These are phyloP conservation scores for Penicillium sp. DNA, from an alignment of 2,329 filamentous ascomycete genomes.

Conservation along the genomic window DNA sequence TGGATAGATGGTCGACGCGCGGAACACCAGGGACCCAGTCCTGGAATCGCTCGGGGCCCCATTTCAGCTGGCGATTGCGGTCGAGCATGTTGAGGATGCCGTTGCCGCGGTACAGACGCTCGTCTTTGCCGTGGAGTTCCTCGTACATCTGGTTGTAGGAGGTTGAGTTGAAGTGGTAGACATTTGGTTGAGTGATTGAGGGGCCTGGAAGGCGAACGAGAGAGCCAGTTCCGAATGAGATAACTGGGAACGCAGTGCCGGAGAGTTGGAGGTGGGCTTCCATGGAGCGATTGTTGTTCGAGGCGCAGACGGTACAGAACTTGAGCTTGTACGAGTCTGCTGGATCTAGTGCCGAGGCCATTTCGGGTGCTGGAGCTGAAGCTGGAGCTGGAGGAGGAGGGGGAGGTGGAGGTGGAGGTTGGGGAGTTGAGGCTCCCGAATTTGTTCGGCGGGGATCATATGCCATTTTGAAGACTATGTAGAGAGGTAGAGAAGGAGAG, in stretches of 20 bases:
- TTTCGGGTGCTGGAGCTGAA: conserved; percentile 26
- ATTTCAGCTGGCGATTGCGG: conserved; percentile 88
- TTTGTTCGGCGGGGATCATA: conserved; percentile 55
- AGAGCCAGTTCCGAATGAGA: conserved; percentile 95
- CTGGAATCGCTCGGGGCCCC: conserved; percentile 95
- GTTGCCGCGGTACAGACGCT: conserved; percentile 84
- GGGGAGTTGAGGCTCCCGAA: conserved; percentile 45
- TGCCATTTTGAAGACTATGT: conserved; percentile 42
- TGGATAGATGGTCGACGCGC: conserved; percentile 69
- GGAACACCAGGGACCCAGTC: conserved; percentile 92
- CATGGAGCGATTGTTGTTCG: conserved; percentile 99
- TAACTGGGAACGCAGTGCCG: conserved; percentile 86
- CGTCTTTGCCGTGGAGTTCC: conserved; percentile 83
- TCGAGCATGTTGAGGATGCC: conserved; percentile 95
- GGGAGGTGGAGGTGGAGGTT: conserved; percentile 51
- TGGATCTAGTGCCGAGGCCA: conserved; percentile 17
- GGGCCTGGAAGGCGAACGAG: conserved; percentile 91
- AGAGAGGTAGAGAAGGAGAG: conserved; percentile 3
- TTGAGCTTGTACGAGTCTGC: conserved; percentile 78
- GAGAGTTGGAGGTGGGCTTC: conserved; percentile 95
- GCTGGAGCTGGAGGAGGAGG: conserved; percentile 49
- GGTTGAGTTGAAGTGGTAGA: conserved; percentile 97
- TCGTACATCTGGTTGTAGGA: conserved; percentile 95
- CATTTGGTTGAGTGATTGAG: conserved; percentile 88
- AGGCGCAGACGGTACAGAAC: conserved; percentile 98